A percentile compares a stretch with the other conserved stretches of the same genome.
Evolutionary conservation across 2,329 filamentous ascomycete species (phyloP).

Genomic region (Ciborinia camelliae): DNA sequence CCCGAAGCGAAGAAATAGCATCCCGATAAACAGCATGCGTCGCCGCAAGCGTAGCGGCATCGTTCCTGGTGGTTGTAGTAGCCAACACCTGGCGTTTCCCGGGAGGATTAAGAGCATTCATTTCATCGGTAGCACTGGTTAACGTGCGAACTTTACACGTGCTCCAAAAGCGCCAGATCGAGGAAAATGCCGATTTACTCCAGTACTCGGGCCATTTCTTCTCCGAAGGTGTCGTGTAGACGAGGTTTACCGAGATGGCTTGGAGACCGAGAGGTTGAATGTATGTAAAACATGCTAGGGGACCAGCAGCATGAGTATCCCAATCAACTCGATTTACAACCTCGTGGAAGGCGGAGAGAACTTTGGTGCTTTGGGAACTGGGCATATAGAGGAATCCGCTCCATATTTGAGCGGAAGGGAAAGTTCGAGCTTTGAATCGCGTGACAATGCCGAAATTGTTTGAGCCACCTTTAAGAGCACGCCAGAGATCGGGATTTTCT

Average conservation of each 20-base stretch:
- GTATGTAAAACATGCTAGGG: slow-evolving; percentile 35
- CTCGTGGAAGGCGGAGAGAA: slow-evolving; percentile 32
- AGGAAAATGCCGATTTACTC: slow-evolving; percentile 35
- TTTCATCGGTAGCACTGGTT: slow-evolving; percentile 38
- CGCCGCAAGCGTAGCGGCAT: slow-evolving; percentile 35
- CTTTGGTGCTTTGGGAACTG: slow-evolving; percentile 28
- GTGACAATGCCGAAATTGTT: slow-evolving; percentile 28
- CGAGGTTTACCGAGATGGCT: slow-evolving; percentile 38
- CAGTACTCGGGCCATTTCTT: slow-evolving; percentile 38
- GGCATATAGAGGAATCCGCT: slow-evolving; percentile 39
- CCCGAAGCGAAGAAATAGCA: slow-evolving; percentile 32
- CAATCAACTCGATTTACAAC: slow-evolving; percentile 20
- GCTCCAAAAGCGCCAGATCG: slow-evolving; percentile 39
- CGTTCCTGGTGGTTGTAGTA: slow-evolving; percentile 41
- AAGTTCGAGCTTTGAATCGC: slow-evolving; percentile 18
- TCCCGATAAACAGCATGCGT: slow-evolving; percentile 34
- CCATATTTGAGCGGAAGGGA: slow-evolving; percentile 33
- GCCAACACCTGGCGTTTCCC: slow-evolving; percentile 37
- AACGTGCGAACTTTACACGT: slow-evolving; percentile 37
- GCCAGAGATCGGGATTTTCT: slow-evolving; percentile 22
- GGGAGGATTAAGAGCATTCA: slow-evolving; percentile 36
- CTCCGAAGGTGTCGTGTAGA: slow-evolving; percentile 29
- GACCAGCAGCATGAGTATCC: slow-evolving; percentile 32
- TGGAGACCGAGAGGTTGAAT: slow-evolving; percentile 29
- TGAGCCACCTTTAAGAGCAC: slow-evolving; percentile 25